Evolutionary conservation across 805 yeast genomes (phyloP), one percentile per base, ranked within the genome.

Genomic region (Wickerhamiella kazuoi): DNA sequence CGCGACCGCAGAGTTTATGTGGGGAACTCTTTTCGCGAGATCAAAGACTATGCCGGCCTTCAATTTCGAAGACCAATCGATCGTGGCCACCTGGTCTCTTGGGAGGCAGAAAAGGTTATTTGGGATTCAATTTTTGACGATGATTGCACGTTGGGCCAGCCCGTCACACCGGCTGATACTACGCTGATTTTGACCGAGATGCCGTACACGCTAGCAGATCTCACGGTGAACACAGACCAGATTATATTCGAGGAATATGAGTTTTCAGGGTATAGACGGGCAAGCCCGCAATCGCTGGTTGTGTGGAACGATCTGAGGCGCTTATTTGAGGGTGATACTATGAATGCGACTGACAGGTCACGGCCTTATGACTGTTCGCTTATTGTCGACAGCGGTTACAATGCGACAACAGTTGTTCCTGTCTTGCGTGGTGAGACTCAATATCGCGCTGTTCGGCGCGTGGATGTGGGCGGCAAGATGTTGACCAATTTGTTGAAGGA

Each of bases 201-300:
- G 4, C 87, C 93, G 19, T 74, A 78, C 52, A 79, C 83, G 38
- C 60, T 87, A 24, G 90, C 94, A 2, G 77, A 74, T 39, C 64
- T 87, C 24, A 79, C 93, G 29, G 74, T 74, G 48, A 79, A 79
- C 55, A 78, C 82, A 14, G 97, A 90, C 55, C 94, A 84, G 59
- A 79, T 90, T 0, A 69, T 90, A 0, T 87, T 93, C 60, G 99
- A 90, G 56, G 97, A 90, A 52, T 90, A 77, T 52, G 93, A 82
- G 3, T 79, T 90, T 51, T 66, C 66, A 13, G 69, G 73, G 24
- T 68, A 80, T 43, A 79, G 75, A 46, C 65, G 93, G 42, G 70
- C 80, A 18, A 71, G 79, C 0, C 66, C 62, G 0, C 53, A 50
- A 1, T 44, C 52, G 8, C 41, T 54, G 41, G 67, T 72, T 2